Evolutionary conservation across 148 eudicot genomes (phyloP).

Genomic region (Fallopia convolvulus): DNA sequence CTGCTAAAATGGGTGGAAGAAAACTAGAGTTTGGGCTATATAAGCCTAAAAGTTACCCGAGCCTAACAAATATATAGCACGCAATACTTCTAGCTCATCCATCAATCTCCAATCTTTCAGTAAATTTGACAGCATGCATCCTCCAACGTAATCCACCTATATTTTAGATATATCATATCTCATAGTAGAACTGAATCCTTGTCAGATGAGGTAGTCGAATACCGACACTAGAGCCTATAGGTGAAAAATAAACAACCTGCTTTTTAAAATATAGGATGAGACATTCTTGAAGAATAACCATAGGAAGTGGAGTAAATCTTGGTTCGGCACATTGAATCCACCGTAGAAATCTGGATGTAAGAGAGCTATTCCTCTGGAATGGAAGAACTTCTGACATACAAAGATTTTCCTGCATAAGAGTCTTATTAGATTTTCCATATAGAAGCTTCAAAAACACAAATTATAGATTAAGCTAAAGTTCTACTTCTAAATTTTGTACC

Average conservation of each 20-base stretch:
- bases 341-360: slow-evolving; percentile 60
- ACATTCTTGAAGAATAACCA: slow-evolving; percentile 80
- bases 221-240: neutral
- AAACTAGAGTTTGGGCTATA: neutral
- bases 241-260: slow-evolving; percentile 44
- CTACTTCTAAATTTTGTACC: slow-evolving; percentile 29
- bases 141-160: slow-evolving; percentile 82
- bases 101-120: slow-evolving; percentile 86
- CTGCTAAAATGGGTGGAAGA: neutral
- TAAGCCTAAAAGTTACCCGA: slow-evolving; percentile 51
- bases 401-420: slow-evolving; percentile 59
- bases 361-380: slow-evolving; percentile 76
- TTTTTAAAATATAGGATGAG: slow-evolving; percentile 68
- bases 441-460: neutral
- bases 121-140: slow-evolving; percentile 74
- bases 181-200: neutral
- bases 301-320: slow-evolving; percentile 63
- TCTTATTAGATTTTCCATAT: slow-evolving; percentile 13
- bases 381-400: slow-evolving; percentile 76
- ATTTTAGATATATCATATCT: slow-evolving; percentile 6
- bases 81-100: slow-evolving; percentile 86
- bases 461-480: neutral
- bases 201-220: neutral
- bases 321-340: slow-evolving; percentile 72
- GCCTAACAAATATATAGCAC: slow-evolving; percentile 86